Conservation (phyloP, 2,329 filamentous ascomycete species). For the Trichoderma asperellum region DNA sequence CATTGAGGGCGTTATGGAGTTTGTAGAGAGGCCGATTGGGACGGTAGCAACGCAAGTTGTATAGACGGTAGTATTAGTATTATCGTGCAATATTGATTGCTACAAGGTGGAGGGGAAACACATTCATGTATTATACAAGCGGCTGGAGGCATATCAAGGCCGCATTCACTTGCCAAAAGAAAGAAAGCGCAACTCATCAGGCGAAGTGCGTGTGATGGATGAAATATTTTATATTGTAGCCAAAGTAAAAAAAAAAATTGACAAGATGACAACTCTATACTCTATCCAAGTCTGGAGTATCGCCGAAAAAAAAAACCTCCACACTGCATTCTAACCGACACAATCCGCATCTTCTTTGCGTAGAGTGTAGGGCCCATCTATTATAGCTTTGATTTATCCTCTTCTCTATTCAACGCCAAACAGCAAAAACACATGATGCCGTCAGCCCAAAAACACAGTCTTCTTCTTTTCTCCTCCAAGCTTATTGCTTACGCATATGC, state of each 20-base stretch:
- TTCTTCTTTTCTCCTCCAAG: neutral
- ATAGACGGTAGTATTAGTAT: neutral
- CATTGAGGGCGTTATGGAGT: slow-evolving; percentile 83
- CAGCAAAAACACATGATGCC: neutral
- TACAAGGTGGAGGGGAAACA: neutral
- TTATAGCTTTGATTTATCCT: slow-evolving; percentile 9
- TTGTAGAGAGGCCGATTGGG: slow-evolving; percentile 85
- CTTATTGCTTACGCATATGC: slow-evolving; percentile 46
- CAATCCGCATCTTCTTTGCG: neutral
- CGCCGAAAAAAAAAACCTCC: neutral
- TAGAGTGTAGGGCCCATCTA: neutral
- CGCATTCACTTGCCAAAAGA: neutral
- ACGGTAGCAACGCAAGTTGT: slow-evolving; percentile 81
- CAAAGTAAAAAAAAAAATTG: neutral
- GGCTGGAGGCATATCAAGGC: neutral
- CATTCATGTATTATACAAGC: neutral
- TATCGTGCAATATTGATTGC: neutral
- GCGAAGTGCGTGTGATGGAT: neutral
- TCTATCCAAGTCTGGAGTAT: slow-evolving; percentile 5
- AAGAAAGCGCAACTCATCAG: slow-evolving; percentile 12
- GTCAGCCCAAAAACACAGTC: slow-evolving; percentile 16
- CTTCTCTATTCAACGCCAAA: slow-evolving; percentile 12
- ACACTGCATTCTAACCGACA: neutral
- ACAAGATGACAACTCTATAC: neutral
- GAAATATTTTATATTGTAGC: neutral